Evolutionary conservation across 169 alveolate species (phyloP), one percentile per base, ranked within the genome.

Genomic region (Plasmodium malariae): DNA sequence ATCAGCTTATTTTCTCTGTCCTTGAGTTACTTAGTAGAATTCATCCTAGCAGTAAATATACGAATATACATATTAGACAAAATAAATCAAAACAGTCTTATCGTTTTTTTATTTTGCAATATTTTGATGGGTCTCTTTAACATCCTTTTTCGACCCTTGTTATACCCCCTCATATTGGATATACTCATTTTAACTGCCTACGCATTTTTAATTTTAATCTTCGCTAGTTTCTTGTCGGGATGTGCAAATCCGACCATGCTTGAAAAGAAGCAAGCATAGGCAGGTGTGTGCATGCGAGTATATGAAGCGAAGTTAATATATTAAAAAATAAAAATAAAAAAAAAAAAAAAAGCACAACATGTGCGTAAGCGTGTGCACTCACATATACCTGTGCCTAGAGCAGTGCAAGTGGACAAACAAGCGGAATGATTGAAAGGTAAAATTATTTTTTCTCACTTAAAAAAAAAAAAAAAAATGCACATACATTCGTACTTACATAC

Each of bases 81-180:
- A 26, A 48, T 80, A 4, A 80, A 80, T 54, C 26, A 55, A 12
- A 54, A 80, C 57, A 7, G 70, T 17, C 34, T 80, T 11, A 14
- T n/a, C 32, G 34, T 67, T 12, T 80, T 80, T 57, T 45, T 80
- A 26, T 80, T 67, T 68, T 80, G 85, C 11, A 80, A 80, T 59
- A 51, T 80, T 21, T 19, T 43, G n/a, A 26, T 80, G 28, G 90
- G 90, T 1, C 0, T 69, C 4, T 80, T 65, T 59, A 80, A 80
- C 48, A 69, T 80, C 28, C 36, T 76, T 34, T 76, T 76, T 76
- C 74, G 62, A 24, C 28, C 88, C 1, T 54, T 76, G 12, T 62
- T 76, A 51, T 76, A 40, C 19, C 88, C 88, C 7, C 63, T 76
- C n/a, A 28, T 76, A 37, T 76, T 76, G 11, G 74, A 45, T 3